A percentile compares a stretch with the other conserved stretches of the same genome.
These are phyloP conservation scores for Plectosphaerella sp. DNA, from an alignment of 2,329 filamentous ascomycete genomes.

Conservation along the genomic window DNA sequence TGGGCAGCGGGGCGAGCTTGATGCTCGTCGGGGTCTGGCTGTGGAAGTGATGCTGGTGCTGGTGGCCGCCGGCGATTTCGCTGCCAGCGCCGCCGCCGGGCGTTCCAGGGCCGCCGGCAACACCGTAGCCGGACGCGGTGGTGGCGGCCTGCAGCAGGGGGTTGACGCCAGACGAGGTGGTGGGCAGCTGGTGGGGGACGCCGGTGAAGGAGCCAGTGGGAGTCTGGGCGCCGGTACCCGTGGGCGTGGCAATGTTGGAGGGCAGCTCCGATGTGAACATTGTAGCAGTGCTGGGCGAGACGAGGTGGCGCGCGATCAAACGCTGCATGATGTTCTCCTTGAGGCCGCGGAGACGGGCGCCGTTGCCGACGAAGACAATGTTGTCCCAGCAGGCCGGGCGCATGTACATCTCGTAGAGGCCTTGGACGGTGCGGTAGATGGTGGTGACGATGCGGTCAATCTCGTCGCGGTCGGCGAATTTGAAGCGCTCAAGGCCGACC, in stretches of 20 bases:
- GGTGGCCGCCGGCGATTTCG: constrained; percentile 26
- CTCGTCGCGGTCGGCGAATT: constrained; percentile 63
- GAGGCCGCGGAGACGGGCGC: constrained; percentile 69
- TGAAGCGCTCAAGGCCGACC: constrained; percentile 72
- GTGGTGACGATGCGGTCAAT: constrained; percentile 80
- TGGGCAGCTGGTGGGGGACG: constrained; percentile 46
- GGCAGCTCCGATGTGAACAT: constrained; percentile 97
- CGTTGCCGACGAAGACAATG: constrained; percentile 87
- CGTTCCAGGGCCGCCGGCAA: constrained; percentile 37
- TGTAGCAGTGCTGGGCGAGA: constrained; percentile 87
- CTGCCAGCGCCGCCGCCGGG: constrained; percentile 36
- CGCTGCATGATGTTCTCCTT: constrained; percentile 82
- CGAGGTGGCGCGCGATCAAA: constrained; percentile 75
- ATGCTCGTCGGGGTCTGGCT: constrained; percentile 78
- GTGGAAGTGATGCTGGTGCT: constrained; percentile 48
- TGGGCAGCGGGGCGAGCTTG: constrained; percentile 71
- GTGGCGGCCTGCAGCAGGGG: constrained; percentile 90
- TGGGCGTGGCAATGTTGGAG: constrained; percentile 86
- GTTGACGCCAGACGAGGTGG: constrained; percentile 62
- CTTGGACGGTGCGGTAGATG: constrained; percentile 78
- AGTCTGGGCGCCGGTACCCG: constrained; percentile 86
- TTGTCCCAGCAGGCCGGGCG: constrained; percentile 88
- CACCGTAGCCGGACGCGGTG: constrained; percentile 56
- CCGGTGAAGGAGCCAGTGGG: constrained; percentile 62
- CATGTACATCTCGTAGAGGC: constrained; percentile 79